phyloP scores from a whole-genome alignment of 2,329 filamentous ascomycete genomes.

The Exutisphaerella laricina region DNA sequence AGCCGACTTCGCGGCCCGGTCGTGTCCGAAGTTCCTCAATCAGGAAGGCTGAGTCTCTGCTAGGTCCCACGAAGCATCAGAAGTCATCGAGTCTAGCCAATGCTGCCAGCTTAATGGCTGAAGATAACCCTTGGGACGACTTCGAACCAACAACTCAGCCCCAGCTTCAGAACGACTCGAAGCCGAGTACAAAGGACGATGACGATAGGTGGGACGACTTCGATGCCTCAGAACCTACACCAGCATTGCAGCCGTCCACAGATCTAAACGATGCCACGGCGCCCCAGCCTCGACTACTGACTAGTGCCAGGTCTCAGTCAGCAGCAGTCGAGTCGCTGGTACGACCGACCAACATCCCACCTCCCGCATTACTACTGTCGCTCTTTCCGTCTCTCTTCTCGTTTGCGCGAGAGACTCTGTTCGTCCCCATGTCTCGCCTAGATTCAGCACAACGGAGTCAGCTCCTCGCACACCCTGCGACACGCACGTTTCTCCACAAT shows the following conservation, averaged over 20 bases:
- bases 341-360: constrained; percentile 81
- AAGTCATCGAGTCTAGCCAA: constrained; percentile 3
- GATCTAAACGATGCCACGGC: background rate
- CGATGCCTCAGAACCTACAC: constrained; percentile 21
- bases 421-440: constrained; percentile 54
- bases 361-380: constrained; percentile 75
- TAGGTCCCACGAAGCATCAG: constrained; percentile 8
- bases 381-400: constrained; percentile 67
- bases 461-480: constrained; percentile 55
- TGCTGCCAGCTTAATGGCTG: background rate
- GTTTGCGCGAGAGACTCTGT: constrained; percentile 58
- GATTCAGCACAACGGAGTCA: constrained; percentile 53
- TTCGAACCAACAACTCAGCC: too few relatives aligned
- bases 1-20: constrained; percentile 13
- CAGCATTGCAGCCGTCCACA: background rate
- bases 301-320: background rate
- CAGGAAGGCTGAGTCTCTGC: background rate
- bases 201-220: constrained; percentile 45
- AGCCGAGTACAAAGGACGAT: too few relatives aligned
- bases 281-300: constrained; percentile 3
- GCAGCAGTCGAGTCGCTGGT: constrained; percentile 13
- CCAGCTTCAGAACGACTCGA: too few relatives aligned
- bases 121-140: constrained; percentile 9
- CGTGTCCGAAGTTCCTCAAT: constrained; percentile 4
- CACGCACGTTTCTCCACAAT: constrained; percentile 57